Conservation (phyloP, 2,329 filamentous ascomycete species). For the Paradendryphiella salina region DNA sequence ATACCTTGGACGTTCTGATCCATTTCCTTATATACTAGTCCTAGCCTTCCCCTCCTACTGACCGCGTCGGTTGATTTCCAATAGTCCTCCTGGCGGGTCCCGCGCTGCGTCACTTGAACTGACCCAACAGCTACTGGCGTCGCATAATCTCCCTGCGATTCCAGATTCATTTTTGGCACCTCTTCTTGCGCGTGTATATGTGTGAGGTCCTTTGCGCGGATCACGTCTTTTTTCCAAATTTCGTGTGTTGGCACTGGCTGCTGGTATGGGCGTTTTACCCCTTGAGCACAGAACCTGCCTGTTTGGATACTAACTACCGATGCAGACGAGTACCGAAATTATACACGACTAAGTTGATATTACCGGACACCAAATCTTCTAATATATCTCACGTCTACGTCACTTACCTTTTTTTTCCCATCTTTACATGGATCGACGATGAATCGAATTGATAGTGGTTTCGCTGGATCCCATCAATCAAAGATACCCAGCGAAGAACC, state of each 20-base stretch:
- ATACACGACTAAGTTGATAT: conserved; percentile 18
- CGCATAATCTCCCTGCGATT: conserved; percentile 19
- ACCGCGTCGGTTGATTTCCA: conserved; percentile 24
- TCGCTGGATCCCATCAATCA: conserved; percentile 30
- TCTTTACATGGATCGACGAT: conserved; percentile 35
- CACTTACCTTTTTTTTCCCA: conserved; percentile 19
- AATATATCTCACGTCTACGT: conserved; percentile 16
- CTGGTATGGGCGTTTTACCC: conserved; percentile 27
- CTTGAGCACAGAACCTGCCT: conserved; percentile 27
- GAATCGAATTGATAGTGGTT: conserved; percentile 43
- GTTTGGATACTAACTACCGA: conserved; percentile 27
- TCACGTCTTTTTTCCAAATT: conserved; percentile 15
- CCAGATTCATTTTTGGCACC: conserved; percentile 9
- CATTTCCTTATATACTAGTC: conserved; percentile 19
- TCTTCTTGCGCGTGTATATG: conserved; percentile 8
- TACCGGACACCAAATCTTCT: conserved; percentile 22
- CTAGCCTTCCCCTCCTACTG: conserved; percentile 23
- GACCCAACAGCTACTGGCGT: conserved; percentile 12
- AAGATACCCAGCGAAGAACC: conserved; percentile 22
- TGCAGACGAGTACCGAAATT: conserved; percentile 32
- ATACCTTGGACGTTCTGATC: conserved; percentile 22
- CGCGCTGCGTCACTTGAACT: conserved; percentile 30
- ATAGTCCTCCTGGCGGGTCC: conserved; percentile 28
- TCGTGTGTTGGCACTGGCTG: conserved; percentile 29
- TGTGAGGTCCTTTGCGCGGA: neutral